These are phyloP conservation scores for Mortierella antarctica DNA, from an alignment of 192 early-diverging fungal genomes.

Conservation along the genomic window DNA sequence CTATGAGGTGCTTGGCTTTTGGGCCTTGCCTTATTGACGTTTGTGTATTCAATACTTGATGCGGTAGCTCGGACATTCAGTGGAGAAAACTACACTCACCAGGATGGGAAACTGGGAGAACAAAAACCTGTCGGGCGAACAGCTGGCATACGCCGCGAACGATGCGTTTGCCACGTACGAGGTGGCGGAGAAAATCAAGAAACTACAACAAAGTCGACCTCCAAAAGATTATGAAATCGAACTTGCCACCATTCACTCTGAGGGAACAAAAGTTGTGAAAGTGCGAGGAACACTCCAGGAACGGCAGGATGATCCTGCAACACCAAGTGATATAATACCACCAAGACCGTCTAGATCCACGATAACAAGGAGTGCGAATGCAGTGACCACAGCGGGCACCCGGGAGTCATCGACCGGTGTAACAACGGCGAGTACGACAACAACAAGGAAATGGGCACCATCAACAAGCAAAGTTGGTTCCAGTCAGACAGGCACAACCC, in stretches of 20 bases:
- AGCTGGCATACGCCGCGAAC: conserved; percentile 44
- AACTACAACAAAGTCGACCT: conserved; percentile 13
- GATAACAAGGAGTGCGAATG: background rate
- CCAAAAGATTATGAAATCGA: conserved; percentile 11
- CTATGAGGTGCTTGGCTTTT: background rate
- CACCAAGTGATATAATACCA: conserved; percentile 13
- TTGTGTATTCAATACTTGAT: background rate
- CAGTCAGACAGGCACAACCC: too few relatives aligned
- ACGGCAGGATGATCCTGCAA: background rate
- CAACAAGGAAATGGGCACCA: too few relatives aligned
- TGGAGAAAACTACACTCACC: conserved; percentile 13
- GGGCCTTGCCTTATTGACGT: background rate
- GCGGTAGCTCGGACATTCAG: conserved; percentile 29
- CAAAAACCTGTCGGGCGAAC: background rate
- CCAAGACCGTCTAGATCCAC: background rate
- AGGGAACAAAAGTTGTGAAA: background rate
- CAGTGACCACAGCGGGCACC: background rate
- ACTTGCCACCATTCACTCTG: conserved; percentile 7
- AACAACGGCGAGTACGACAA: too few relatives aligned
- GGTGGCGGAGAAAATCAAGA: conserved; percentile 33
- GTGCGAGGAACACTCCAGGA: conserved; percentile 39
- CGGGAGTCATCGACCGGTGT: background rate
- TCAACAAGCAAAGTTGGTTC: too few relatives aligned
- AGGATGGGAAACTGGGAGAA: conserved; percentile 45
- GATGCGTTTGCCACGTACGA: conserved; percentile 52